Evolutionary conservation across 2,329 filamentous ascomycete genomes (phyloP).

Genomic region (Chaetothyriales sp.): DNA sequence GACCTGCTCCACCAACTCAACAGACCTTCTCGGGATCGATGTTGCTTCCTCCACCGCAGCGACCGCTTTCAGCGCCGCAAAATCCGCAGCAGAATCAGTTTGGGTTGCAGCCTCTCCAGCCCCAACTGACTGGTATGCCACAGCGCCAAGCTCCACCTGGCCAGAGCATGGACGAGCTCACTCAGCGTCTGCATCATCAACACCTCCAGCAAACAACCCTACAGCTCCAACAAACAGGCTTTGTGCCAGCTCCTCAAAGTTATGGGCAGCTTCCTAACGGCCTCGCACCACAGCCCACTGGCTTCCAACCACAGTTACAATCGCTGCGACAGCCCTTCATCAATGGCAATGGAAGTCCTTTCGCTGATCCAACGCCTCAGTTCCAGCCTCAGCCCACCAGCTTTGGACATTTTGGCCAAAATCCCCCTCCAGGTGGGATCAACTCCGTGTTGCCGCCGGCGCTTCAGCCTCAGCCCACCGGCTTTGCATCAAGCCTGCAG

Average conservation of each 20-base stretch:
- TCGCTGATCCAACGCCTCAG: constrained; percentile 39
- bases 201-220: constrained; percentile 35
- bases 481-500: constrained; percentile 28
- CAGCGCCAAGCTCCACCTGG: constrained; percentile 56
- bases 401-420: constrained; percentile 32
- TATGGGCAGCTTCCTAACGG: constrained; percentile 28
- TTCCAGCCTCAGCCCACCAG: constrained; percentile 42
- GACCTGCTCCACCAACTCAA: constrained; percentile 53
- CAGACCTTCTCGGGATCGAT: constrained; percentile 45
- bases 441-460: constrained; percentile 42
- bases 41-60: constrained; percentile 64
- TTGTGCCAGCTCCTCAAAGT: constrained; percentile 25
- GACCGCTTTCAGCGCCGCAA: constrained; percentile 77
- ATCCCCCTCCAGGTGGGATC: constrained; percentile 35
- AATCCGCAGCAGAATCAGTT: constrained; percentile 59
- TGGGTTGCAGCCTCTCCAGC: constrained; percentile 59
- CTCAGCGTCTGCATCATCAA: constrained; percentile 49
- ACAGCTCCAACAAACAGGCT: constrained; percentile 54
- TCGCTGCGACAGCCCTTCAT: constrained; percentile 42
- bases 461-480: constrained; percentile 34
- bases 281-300: constrained; percentile 34
- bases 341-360: constrained; percentile 37
- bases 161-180: constrained; percentile 63
- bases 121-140: constrained; percentile 66
- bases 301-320: constrained; percentile 38